Evolutionary conservation across 306 rosid genomes (phyloP).

Genomic region (Ormosia semicastrata): DNA sequence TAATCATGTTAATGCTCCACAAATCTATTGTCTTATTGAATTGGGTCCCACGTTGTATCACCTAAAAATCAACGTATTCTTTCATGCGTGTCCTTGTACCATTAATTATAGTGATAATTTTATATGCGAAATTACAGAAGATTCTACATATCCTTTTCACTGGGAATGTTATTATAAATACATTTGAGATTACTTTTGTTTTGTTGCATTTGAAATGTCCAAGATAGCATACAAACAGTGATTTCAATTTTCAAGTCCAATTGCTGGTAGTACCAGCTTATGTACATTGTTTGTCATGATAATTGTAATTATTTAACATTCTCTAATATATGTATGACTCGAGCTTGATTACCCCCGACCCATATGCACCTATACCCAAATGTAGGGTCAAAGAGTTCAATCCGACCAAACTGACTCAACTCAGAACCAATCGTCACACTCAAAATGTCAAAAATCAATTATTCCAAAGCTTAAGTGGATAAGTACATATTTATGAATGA

Average conservation of each 20-base stretch:
- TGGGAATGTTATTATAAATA: neutral
- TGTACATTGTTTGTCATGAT: too few species aligned
- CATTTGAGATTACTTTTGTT: neutral
- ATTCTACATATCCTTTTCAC: constrained; percentile 31
- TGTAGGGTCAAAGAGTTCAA: too few species aligned
- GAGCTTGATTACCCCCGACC: too few species aligned
- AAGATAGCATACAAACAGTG: neutral
- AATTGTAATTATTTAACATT: too few species aligned
- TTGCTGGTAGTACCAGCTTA: too few species aligned
- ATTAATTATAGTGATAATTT: constrained; percentile 7
- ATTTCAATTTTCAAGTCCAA: neutral
- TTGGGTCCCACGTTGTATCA: constrained; percentile 35
- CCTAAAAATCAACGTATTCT: constrained; percentile 18
- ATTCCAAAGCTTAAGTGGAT: too few species aligned
- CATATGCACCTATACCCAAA: too few species aligned
- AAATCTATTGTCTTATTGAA: constrained; percentile 34
- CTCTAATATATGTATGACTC: too few species aligned
- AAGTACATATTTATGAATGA: too few species aligned
- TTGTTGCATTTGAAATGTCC: constrained; percentile 2
- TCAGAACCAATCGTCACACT: too few species aligned
- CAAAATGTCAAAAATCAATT: too few species aligned
- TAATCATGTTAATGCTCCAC: constrained; percentile 63
- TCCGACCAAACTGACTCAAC: too few species aligned
- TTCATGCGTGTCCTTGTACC: constrained; percentile 30
- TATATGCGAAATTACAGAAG: constrained; percentile 3